A percentile compares a stretch with the other conserved stretches of the same genome.
Evolutionary conservation across 1,284 basidiomycete genomes (phyloP).

Genomic region (Rhizoctonia solani): DNA sequence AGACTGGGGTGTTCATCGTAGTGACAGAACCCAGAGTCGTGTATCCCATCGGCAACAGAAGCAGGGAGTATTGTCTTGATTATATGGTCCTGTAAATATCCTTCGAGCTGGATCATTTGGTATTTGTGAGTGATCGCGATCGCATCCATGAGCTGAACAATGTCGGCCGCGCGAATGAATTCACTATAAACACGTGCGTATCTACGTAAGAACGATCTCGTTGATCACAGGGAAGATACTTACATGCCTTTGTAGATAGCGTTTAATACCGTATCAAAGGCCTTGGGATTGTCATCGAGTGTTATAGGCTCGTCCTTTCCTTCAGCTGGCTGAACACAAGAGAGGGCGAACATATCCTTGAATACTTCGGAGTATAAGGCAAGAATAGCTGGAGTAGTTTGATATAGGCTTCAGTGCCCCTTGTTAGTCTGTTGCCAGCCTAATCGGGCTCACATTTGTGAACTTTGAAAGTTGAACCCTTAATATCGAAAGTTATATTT

Average conservation of each 20-base stretch:
- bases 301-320: neutral
- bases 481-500: neutral
- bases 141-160: too few relatives aligned
- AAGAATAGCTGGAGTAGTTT: neutral
- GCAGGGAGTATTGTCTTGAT: neutral
- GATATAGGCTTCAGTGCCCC: too few relatives aligned
- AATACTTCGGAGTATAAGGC: neutral
- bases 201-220: too few relatives aligned
- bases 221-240: neutral
- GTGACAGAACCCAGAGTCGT: too few relatives aligned
- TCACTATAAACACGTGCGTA: neutral
- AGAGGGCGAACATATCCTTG: conserved; percentile 1
- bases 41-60: neutral
- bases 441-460: conserved; percentile 12
- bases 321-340: neutral
- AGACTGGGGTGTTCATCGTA: neutral
- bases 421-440: too few relatives aligned
- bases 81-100: neutral
- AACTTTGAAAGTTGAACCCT: neutral
- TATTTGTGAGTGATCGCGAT: neutral
- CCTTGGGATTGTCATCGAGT: neutral
- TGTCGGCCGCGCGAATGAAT: neutral
- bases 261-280: neutral
- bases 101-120: neutral
- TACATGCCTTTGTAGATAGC: neutral